phyloP scores from a whole-genome alignment of 495 filamentous ascomycete species.

The Aspergillus indologenus region DNA sequence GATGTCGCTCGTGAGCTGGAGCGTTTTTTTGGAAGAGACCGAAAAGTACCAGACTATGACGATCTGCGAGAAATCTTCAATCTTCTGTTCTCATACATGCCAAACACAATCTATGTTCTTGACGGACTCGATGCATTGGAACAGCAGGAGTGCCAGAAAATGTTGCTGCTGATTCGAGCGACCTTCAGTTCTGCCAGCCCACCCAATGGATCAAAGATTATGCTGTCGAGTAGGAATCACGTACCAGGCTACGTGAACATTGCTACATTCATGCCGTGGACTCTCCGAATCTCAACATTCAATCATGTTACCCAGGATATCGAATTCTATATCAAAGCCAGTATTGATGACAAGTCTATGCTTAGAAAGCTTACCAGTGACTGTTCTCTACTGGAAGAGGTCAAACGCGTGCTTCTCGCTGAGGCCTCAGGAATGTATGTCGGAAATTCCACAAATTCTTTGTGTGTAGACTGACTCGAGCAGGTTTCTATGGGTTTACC shows the following conservation, averaged over 20 bases:
- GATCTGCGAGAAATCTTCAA: slow-evolving; percentile 22
- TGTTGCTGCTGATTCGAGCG: slow-evolving; percentile 9
- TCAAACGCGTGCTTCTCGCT: slow-evolving; percentile 11
- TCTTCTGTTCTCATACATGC: slow-evolving; percentile 8
- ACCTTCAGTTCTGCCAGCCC: neutral
- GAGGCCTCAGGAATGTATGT: slow-evolving; percentile 24
- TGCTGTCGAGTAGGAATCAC: slow-evolving; percentile 22
- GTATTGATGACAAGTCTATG: slow-evolving; percentile 21
- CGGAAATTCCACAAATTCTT: neutral
- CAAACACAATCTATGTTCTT: slow-evolving; percentile 16
- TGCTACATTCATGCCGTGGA: slow-evolving; percentile 14
- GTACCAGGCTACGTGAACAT: slow-evolving; percentile 21
- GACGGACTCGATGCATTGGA: slow-evolving; percentile 20
- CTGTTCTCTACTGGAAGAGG: slow-evolving; percentile 13
- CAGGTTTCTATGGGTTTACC: slow-evolving; percentile 32
- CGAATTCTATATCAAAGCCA: slow-evolving; percentile 21
- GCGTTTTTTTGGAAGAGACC: slow-evolving; percentile 15
- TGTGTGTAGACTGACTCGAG: neutral
- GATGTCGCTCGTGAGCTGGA: neutral
- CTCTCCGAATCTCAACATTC: slow-evolving; percentile 23
- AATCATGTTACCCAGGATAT: slow-evolving; percentile 23
- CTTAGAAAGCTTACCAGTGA: slow-evolving; percentile 21
- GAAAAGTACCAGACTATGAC: slow-evolving; percentile 17
- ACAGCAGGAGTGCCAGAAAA: slow-evolving; percentile 2
- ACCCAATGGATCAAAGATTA: slow-evolving; percentile 9